These are phyloP conservation scores for Drechmeria coniospora DNA, from an alignment of 2,329 filamentous ascomycete species.

Conservation along the genomic window DNA sequence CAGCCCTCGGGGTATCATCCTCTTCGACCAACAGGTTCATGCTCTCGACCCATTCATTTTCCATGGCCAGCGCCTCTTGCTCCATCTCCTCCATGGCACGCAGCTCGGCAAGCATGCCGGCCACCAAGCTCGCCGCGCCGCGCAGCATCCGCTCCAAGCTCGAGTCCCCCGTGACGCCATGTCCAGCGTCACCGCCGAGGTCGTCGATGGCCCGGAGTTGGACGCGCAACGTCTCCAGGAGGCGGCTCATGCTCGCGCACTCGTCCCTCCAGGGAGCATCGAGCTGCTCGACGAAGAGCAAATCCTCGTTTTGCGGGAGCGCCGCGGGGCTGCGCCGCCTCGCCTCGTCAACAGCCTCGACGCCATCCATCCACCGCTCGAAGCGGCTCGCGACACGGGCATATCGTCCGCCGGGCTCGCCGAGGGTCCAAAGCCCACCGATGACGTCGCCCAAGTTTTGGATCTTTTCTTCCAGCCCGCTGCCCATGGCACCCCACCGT, in stretches of 20 bases:
- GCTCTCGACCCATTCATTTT: conserved; percentile 42
- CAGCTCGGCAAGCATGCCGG: conserved; percentile 48
- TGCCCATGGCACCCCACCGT: conserved; percentile 27
- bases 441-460: conserved; percentile 42
- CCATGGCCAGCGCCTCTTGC: conserved; percentile 36
- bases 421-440: conserved; percentile 40
- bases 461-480: conserved; percentile 37
- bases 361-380: conserved; percentile 39
- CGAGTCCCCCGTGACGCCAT: conserved; percentile 7
- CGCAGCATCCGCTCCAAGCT: conserved; percentile 33
- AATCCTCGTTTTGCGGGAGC: conserved; percentile 17
- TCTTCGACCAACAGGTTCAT: conserved; percentile 30
- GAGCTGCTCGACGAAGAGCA: conserved; percentile 38
- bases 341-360: conserved; percentile 29
- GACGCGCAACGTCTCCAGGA: conserved; percentile 37
- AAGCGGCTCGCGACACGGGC: conserved; percentile 39
- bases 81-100: conserved; percentile 47
- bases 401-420: conserved; percentile 40
- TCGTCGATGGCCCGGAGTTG: conserved; percentile 28
- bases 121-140: conserved; percentile 31
- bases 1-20: conserved; percentile 22
- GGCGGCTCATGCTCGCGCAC: conserved; percentile 32
- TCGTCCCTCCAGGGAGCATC: conserved; percentile 45
- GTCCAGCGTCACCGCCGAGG: conserved; percentile 7
- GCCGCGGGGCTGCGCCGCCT: conserved; percentile 20